Evolutionary conservation across 73 alveolate species (phyloP).

Genomic region (Tetrahymena thermophila): DNA sequence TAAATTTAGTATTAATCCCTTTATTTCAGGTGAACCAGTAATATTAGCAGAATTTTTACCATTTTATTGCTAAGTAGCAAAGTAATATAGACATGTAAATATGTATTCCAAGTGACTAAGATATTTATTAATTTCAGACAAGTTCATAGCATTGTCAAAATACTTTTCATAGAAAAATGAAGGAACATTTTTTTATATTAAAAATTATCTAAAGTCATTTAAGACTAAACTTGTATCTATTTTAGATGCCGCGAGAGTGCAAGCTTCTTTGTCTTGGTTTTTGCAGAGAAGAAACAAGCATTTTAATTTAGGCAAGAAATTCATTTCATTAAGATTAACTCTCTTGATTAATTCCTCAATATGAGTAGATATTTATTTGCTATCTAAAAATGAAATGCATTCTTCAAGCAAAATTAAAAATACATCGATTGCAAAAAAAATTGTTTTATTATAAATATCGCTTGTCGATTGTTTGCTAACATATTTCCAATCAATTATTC

Average conservation of each 20-base stretch:
- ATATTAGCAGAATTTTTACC: not conserved
- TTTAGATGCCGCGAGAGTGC: not conserved
- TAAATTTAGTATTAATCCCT: not conserved
- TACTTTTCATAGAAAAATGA: not conserved
- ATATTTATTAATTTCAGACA: not conserved
- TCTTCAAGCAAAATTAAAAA: not conserved
- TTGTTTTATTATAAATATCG: not conserved
- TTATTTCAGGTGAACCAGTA: not conserved
- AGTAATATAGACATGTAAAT: not conserved
- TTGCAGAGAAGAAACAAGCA: not conserved
- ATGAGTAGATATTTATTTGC: not conserved
- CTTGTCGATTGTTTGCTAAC: not conserved
- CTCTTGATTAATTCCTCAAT: not conserved
- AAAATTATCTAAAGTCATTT: not conserved
- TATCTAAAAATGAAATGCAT: not conserved
- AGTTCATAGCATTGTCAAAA: not conserved
- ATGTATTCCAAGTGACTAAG: not conserved
- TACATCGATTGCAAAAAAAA: not conserved
- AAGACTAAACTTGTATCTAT: not conserved
- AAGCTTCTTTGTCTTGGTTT: not conserved
- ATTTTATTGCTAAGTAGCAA: not conserved
- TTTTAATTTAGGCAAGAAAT: not conserved
- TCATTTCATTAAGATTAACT: not conserved
- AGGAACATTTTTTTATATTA: not conserved
- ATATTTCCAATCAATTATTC: not conserved